Percentiles rank a stretch among this genome's conserved stretches.
Conservation (phyloP, 495 filamentous ascomycete genomes). For the Melanomma pulvis-pyrius region DNA sequence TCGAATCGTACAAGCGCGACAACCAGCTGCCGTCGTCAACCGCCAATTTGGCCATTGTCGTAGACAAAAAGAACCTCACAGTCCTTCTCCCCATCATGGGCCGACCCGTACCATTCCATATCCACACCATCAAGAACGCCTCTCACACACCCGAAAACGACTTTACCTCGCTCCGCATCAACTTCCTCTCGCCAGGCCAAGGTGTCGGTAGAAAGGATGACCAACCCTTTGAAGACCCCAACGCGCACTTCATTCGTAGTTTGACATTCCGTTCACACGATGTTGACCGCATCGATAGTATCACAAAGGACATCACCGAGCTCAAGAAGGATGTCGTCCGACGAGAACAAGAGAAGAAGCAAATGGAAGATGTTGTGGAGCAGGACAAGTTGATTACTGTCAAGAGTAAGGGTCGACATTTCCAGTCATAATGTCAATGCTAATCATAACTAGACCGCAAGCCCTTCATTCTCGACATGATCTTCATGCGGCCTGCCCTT, state of each 20-base stretch:
- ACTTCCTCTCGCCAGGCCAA: conserved; percentile 95
- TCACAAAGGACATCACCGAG: conserved; percentile 86
- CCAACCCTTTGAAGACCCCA: conserved; percentile 95
- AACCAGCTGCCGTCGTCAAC: conserved; percentile 86
- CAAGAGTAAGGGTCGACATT: conserved; percentile 32
- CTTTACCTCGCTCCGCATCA: conserved; percentile 91
- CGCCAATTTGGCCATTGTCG: conserved; percentile 81
- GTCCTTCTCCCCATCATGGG: conserved; percentile 97
- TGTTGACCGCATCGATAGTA: conserved; percentile 80
- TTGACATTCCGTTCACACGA: conserved; percentile 92
- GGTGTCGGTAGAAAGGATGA: conserved; percentile 98
- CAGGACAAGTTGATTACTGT: conserved; percentile 93
- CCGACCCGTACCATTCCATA: conserved; percentile 95
- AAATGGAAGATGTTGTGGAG: conserved; percentile 99
- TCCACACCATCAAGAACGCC: conserved; percentile 95
- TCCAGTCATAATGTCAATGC: neutral
- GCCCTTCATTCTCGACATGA: conserved; percentile 80
- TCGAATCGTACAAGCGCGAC: conserved; percentile 98
- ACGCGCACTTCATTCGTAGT: conserved; percentile 92
- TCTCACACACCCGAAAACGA: conserved; percentile 69
- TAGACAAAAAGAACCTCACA: conserved; percentile 87
- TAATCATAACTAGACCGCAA: conserved; percentile 66
- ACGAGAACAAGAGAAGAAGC: conserved; percentile 96
- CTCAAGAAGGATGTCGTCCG: conserved; percentile 89
- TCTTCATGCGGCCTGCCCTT: conserved; percentile 90